Base-by-base conservation (phyloP, 305 asterid genomes). In the Rubia peregrina region DNA sequence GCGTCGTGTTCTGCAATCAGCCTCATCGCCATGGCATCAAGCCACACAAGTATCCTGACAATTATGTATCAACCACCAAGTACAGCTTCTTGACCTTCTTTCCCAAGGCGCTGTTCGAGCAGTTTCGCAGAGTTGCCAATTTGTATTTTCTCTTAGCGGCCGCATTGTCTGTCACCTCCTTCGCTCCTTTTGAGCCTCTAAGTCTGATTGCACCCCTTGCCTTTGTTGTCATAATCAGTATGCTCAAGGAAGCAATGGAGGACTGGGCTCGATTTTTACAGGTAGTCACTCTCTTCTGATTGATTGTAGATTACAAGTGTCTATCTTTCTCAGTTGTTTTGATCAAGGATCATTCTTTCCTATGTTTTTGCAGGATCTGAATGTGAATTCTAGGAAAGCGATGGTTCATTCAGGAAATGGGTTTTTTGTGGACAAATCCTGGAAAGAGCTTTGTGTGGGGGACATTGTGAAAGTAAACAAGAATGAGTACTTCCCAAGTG, bases 71-170 rank as follows among this genome's bases (percentile, higher is more conserved):
- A 7, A 88, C 93, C 0, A 86, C 96, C 0, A 90, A 88, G 86
- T 90, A 85, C 79, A 88, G 80, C 63, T 73, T 81, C 4, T 40
- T 81, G 9, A 85, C 91, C 8, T 90, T 90, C 55, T 76, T 90
- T n/a, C 97, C 97, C 0, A 81, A 74, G 53, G 90, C 91, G 1
- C 77, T 90, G 55, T 90, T 85, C 43, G 95, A 90, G 85, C 97
- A 88, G 64, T 88, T 90, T 65, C 85, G 93, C 8, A 78, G 97
- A 40, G 97, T 88, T 12, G 97, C 93, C 13, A 90, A 88, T 76
- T 68, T 90, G 77, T 90, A 90, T 73, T 90, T 90, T 61, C 83
- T 90, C 38, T 61, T 90, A n/a, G 88, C 85, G 3, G 95, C 91
- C 9, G 76, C 78, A 14, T 78, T 90, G 0, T 88, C 87, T 38